These are phyloP conservation scores for Eragrostis tef DNA, from an alignment of 202 grass and related monocot genomes.

Conservation along the genomic window DNA sequence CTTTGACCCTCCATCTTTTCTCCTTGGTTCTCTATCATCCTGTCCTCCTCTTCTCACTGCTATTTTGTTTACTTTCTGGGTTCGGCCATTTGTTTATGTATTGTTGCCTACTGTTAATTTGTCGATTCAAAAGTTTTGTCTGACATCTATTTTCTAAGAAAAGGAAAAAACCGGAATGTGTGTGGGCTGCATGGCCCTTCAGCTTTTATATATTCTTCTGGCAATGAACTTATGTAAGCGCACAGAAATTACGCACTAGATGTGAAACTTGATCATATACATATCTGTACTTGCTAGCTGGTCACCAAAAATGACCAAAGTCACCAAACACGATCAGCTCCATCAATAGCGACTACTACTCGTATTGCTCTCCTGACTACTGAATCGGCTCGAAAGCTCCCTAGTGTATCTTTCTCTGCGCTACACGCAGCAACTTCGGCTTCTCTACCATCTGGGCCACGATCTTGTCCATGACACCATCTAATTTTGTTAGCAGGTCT, in stretches of 20 bases:
- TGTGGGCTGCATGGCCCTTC: background rate
- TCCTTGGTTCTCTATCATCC: background rate
- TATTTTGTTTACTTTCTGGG: conserved; percentile 20
- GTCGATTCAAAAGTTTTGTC: conserved; percentile 58
- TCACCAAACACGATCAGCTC: too few species aligned
- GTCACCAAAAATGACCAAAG: too few species aligned
- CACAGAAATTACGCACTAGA: background rate
- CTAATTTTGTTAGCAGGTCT: too few species aligned
- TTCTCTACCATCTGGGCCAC: too few species aligned
- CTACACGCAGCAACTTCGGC: too few species aligned
- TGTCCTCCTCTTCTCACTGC: background rate
- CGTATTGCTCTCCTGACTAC: too few species aligned
- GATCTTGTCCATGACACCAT: too few species aligned
- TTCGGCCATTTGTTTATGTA: conserved; percentile 23
- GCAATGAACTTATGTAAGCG: background rate
- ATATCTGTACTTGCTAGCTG: too few species aligned
- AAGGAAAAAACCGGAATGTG: background rate
- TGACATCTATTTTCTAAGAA: conserved; percentile 14
- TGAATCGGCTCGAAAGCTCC: too few species aligned
- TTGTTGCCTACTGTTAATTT: conserved; percentile 40
- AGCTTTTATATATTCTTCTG: background rate
- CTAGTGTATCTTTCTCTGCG: too few species aligned
- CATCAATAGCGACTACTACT: too few species aligned
- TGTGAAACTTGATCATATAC: background rate
- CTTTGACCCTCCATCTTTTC: background rate